Conservation (phyloP, 371 early-diverging fungal species). For the Homolaphlyctis polyrhiza region DNA sequence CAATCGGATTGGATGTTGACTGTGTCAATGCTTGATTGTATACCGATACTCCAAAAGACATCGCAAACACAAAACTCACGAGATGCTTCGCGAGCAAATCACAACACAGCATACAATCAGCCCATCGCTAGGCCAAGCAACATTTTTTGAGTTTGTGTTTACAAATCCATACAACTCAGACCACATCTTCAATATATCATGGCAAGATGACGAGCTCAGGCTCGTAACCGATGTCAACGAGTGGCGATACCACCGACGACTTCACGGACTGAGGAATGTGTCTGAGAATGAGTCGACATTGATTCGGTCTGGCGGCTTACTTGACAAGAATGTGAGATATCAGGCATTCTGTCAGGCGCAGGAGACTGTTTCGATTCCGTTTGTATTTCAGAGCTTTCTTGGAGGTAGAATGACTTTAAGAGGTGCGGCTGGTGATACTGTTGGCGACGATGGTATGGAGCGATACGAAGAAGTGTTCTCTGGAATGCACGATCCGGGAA, state of each 20-base stretch:
- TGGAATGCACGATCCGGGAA: not conserved
- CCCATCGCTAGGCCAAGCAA: slow-evolving; percentile 35
- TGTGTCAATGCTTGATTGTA: too few species aligned
- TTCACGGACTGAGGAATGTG: slow-evolving; percentile 25
- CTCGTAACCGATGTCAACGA: slow-evolving; percentile 23
- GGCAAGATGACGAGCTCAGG: slow-evolving; percentile 35
- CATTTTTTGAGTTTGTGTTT: slow-evolving; percentile 36
- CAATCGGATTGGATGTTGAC: too few species aligned
- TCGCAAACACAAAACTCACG: slow-evolving; percentile 14
- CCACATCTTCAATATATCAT: slow-evolving; percentile 31
- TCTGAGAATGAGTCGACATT: slow-evolving; percentile 13
- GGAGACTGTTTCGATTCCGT: slow-evolving; percentile 39
- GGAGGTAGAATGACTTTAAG: not conserved
- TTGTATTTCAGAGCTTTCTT: slow-evolving; percentile 42
- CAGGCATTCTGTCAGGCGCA: too few species aligned
- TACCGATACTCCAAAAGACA: too few species aligned
- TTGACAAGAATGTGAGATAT: slow-evolving; percentile 27
- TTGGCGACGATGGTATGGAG: not conserved
- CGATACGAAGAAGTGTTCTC: not conserved
- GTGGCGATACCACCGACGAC: slow-evolving; percentile 31
- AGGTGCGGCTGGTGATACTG: not conserved
- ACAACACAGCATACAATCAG: slow-evolving; percentile 28
- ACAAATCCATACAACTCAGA: slow-evolving; percentile 43
- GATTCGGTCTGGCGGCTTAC: slow-evolving; percentile 20
- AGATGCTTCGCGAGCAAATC: slow-evolving; percentile 20